These are phyloP conservation scores for Suhomyces canberraensis DNA, from an alignment of 805 yeast genomes.

Conservation along the genomic window DNA sequence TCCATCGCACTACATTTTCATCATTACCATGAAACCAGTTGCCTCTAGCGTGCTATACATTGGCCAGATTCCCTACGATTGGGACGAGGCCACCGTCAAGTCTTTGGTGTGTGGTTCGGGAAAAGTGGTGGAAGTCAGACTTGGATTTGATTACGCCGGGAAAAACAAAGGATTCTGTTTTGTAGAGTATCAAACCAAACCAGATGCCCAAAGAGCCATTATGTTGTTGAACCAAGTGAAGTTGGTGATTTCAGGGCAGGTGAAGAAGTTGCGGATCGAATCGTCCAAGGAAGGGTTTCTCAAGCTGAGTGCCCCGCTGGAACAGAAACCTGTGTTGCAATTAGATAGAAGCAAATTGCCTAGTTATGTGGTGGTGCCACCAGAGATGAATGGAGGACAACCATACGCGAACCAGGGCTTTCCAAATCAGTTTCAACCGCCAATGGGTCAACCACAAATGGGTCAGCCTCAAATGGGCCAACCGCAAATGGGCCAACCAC, in stretches of 20 bases:
- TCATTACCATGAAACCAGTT: constrained; percentile 4
- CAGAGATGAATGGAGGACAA: constrained; percentile 32
- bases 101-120: constrained; percentile 72
- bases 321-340: constrained; percentile 40
- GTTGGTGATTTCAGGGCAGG: constrained; percentile 26
- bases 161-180: constrained; percentile 67
- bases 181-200: constrained; percentile 52
- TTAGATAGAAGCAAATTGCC: constrained; percentile 50
- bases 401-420: neutral
- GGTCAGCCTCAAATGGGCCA: neutral
- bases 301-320: constrained; percentile 32
- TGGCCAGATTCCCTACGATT: constrained; percentile 66
- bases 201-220: constrained; percentile 52
- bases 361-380: constrained; percentile 55
- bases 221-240: constrained; percentile 42
- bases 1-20: too few relatives aligned
- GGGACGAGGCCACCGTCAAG: constrained; percentile 63
- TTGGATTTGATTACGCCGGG: constrained; percentile 56
- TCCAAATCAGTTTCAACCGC: neutral
- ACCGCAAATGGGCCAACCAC: neutral
- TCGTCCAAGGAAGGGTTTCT: constrained; percentile 57
- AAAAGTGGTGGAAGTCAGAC: constrained; percentile 61
- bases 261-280: constrained; percentile 52
- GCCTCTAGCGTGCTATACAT: constrained; percentile 36
- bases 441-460: constrained; percentile 1